Evolutionary conservation across 345 rosid species (phyloP).

Genomic region (Laguncularia racemosa): DNA sequence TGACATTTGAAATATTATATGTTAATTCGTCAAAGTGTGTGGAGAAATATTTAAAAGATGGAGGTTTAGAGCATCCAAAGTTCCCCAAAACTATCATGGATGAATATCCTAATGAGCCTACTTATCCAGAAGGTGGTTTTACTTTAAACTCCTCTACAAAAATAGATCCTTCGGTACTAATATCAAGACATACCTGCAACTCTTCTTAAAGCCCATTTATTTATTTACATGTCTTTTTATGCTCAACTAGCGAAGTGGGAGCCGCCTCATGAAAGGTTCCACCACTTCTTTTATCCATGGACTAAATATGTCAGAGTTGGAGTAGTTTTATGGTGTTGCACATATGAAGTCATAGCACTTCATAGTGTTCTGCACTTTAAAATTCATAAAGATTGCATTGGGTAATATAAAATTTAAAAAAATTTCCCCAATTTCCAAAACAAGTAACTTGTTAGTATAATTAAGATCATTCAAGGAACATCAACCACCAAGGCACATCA

Average conservation of each 20-base stretch:
- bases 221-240: conserved; percentile 12
- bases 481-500: too few species aligned
- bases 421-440: too few species aligned
- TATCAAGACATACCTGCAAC: not conserved
- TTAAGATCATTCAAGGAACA: too few species aligned
- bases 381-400: too few species aligned
- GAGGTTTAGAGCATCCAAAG: conserved; percentile 39
- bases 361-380: conserved; percentile 66
- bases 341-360: conserved; percentile 66
- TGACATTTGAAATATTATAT: not conserved
- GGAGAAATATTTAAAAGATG: conserved; percentile 52
- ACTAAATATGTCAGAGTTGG: conserved; percentile 66
- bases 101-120: conserved; percentile 61
- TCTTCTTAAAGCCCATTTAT: not conserved
- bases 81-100: conserved; percentile 47
- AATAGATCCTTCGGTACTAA: conserved; percentile 42
- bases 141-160: conserved; percentile 45
- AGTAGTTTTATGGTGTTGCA: conserved; percentile 43
- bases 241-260: conserved; percentile 65
- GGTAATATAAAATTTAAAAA: too few species aligned
- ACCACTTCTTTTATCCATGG: conserved; percentile 61
- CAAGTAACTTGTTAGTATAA: too few species aligned
- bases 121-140: too few species aligned
- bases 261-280: conserved; percentile 62
- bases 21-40: conserved; percentile 37